Evolutionary conservation across 331 rosid species (phyloP).

Genomic region (Saraca asoca): DNA sequence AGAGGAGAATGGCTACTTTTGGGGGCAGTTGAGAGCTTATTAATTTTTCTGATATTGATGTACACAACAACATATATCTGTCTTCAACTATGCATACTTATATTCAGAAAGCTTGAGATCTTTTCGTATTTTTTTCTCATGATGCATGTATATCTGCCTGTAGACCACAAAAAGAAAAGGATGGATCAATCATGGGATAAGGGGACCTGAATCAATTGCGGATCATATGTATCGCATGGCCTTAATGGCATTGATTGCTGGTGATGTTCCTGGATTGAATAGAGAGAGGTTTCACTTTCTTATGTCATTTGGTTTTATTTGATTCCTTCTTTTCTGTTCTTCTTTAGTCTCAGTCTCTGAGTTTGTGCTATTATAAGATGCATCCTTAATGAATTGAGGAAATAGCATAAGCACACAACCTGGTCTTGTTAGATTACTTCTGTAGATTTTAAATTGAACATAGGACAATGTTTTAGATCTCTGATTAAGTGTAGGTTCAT

Average conservation of each 20-base stretch:
- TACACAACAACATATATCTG: background rate
- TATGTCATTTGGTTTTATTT: slow-evolving; percentile 7
- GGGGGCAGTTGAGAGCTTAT: background rate
- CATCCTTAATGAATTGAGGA: background rate
- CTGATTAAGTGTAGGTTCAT: slow-evolving; percentile 16
- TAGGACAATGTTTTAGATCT: slow-evolving; percentile 1
- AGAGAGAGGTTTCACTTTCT: slow-evolving; percentile 71
- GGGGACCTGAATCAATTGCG: slow-evolving; percentile 85
- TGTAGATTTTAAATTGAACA: background rate
- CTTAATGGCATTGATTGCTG: slow-evolving; percentile 77
- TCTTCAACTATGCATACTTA: slow-evolving; percentile 3
- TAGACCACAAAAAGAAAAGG: slow-evolving; percentile 91
- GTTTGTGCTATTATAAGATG: slow-evolving; percentile 22
- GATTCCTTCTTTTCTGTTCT: slow-evolving; percentile 21
- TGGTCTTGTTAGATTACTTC: background rate
- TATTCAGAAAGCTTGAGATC: background rate
- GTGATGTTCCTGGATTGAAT: slow-evolving; percentile 65
- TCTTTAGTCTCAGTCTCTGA: background rate
- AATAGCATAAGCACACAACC: background rate
- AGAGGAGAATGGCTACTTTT: background rate
- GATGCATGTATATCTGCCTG: slow-evolving; percentile 34
- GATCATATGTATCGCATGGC: slow-evolving; percentile 96
- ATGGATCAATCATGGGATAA: slow-evolving; percentile 92
- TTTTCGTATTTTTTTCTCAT: slow-evolving; percentile 1
- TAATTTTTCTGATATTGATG: too few species aligned